Base-by-base conservation (phyloP, 1,284 basidiomycete species). In the Ganoderma leucocontextum region DNA sequence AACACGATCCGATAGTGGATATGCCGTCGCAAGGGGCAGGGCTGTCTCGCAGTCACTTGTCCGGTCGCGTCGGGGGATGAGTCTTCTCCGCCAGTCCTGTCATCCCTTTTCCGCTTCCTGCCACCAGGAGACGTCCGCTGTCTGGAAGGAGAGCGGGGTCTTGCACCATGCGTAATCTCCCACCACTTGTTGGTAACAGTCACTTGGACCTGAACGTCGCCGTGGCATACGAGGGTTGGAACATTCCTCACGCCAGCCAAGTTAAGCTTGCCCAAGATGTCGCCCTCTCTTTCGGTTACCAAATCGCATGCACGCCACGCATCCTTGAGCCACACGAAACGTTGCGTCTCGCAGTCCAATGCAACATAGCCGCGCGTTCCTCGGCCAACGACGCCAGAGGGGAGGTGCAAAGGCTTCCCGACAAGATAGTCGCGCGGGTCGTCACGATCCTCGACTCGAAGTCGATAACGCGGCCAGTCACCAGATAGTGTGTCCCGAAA, bases 341-440 rank as follows among this genome's bases (percentile, higher is more conserved):
- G 33, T 2, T n/a, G n/a, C 10, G 41, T 38, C 2, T 33, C 1
- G 41, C 17, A 13, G 42, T 47, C 49, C 17, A 29, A 17, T 0
- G 67, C 67, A 25, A 68, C 44, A 25, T 65, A 68, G 8, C 67
- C 67, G n/a, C 55, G 59, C 9, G 67, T 68, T 5, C 67, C 67
- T 8, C 67, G 67, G 4, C 67, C 60, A 1, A 35, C 10, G 0
- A 60, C 7, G 7, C 60, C 53, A 1, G 49, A 9, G 10, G 44
- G 29, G 12, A 29, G 7, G 53, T 52, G 57, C 38, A 47, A 0
- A n/a, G 67, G 67, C 15, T 53, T 36, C 3, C 67, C 63, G 19
- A 64, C 63, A 13, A 64, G 35, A 41, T 58, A 68, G 29, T 65
- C 13, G 12, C 33, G 39, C n/a, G 41, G 1, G 4, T 29, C n/a